Evolutionary conservation across 2,329 filamentous ascomycete genomes (phyloP), one percentile per base, ranked within the genome.

Genomic region (Didymellaceae sp.): DNA sequence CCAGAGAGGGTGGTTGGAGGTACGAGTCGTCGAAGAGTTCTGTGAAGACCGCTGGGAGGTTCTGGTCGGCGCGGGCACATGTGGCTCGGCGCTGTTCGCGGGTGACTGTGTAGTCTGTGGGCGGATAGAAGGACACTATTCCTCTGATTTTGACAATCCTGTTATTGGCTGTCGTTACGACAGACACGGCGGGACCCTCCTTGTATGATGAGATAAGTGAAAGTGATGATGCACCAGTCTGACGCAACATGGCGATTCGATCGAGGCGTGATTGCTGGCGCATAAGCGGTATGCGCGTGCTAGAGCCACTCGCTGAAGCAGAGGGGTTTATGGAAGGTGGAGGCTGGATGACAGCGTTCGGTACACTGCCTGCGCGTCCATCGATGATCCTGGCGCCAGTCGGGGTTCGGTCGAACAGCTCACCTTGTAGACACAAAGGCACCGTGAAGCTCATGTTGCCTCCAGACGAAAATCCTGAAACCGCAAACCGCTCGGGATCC

Each of bases 381-480:
- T 69, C 62, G 37, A 62, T 48, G 30, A 71, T 71, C 32, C 58
- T 58, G 5, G 59, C 45, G 16, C 69, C 69, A 5, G 63, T 65
- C 9, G 58, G 52, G 6, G 65, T 65, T 14, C 65, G 58, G 16
- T 71, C 69, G 24, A 71, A 63, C 10, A 77, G 62, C 53, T 80
- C 76, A 50, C 80, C 78, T 44, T 80, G 79, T 2, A 86, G 69
- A 13, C 83, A 80, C 22, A 87, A 68, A 0, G 84, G 82, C 1
- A 86, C 83, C 0, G 83, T 83, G 55, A 86, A 82, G 31, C 79
- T 78, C 70, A 87, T 79, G 65, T 87, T 87, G 16, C 79, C 84
- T 3, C 84, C 84, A 1, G 82, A 83, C 1, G 82, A 85, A 71
- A 87, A 87, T 17, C 84, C 84, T 20, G 79, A 82, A 5, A 87